A percentile compares a stretch with the other conserved stretches of the same genome.
These are phyloP conservation scores for Nematodospora valgi DNA, from an alignment of 805 yeast genomes.

Conservation along the genomic window DNA sequence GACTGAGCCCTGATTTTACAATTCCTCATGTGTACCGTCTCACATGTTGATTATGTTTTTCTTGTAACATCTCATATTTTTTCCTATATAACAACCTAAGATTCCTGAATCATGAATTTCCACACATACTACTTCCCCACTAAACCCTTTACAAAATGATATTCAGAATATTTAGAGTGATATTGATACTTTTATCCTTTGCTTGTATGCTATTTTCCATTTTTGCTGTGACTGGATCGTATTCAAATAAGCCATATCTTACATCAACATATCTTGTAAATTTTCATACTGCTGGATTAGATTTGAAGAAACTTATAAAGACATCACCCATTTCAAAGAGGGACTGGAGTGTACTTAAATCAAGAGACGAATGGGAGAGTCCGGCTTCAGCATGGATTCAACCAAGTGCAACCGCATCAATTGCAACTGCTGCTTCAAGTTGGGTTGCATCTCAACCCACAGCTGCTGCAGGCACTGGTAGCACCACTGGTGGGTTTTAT, in stretches of 20 bases:
- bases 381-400: not conserved
- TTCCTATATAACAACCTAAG: too few relatives aligned
- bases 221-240: slow-evolving; percentile 39
- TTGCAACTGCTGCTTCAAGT: slow-evolving; percentile 5
- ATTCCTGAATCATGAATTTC: too few relatives aligned
- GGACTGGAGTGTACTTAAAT: slow-evolving; percentile 4
- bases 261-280: slow-evolving; percentile 34
- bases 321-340: slow-evolving; percentile 13
- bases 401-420: slow-evolving; percentile 2
- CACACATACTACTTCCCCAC: not conserved
- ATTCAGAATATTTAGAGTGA: slow-evolving; percentile 31
- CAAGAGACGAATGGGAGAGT: slow-evolving; percentile 4
- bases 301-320: slow-evolving; percentile 28
- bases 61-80: too few relatives aligned
- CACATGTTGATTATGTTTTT: too few relatives aligned
- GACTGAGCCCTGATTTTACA: too few relatives aligned
- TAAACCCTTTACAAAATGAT: too few relatives aligned
- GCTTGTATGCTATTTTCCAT: slow-evolving; percentile 28
- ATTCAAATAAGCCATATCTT: slow-evolving; percentile 28
- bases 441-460: slow-evolving; percentile 4
- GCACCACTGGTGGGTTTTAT: slow-evolving; percentile 8
- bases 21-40: too few relatives aligned
- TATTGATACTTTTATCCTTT: slow-evolving; percentile 30
- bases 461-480: slow-evolving; percentile 1
- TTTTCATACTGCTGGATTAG: slow-evolving; percentile 30